Percentiles rank a stretch among this genome's conserved stretches.
Conservation (phyloP, 495 filamentous ascomycete genomes). For the Zalerion maritima region DNA sequence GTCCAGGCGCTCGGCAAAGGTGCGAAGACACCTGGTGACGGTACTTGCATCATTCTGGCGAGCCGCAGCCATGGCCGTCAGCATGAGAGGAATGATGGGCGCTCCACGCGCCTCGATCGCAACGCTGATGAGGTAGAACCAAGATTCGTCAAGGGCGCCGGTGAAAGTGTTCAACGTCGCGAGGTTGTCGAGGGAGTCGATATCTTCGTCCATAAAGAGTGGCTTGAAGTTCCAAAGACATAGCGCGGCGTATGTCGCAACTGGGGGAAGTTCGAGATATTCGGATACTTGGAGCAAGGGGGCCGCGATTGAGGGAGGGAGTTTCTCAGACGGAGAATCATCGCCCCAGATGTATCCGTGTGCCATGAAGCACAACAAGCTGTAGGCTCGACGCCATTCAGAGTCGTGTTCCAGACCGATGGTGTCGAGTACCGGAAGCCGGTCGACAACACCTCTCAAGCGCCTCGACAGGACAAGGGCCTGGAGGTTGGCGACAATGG, state of each 20-base stretch:
- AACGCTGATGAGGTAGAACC: conserved; percentile 93
- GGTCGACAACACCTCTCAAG: conserved; percentile 59
- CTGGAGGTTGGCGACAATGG: conserved; percentile 71
- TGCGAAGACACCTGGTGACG: conserved; percentile 59
- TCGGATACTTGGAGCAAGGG: conserved; percentile 67
- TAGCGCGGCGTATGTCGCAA: conserved; percentile 86
- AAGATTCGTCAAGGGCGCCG: conserved; percentile 91
- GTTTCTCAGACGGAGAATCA: conserved; percentile 61
- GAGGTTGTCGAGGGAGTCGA: conserved; percentile 73
- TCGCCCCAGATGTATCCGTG: conserved; percentile 96
- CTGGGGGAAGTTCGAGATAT: conserved; percentile 75
- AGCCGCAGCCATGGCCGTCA: conserved; percentile 73
- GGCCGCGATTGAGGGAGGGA: conserved; percentile 72
- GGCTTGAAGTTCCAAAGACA: conserved; percentile 95
- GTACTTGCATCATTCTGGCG: conserved; percentile 49
- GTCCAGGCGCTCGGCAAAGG: conserved; percentile 75
- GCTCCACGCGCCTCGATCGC: conserved; percentile 90
- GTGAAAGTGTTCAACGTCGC: conserved; percentile 80
- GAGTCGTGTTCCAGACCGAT: conserved; percentile 60
- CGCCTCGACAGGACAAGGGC: conserved; percentile 69
- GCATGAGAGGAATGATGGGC: conserved; percentile 77
- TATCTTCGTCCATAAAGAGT: conserved; percentile 62
- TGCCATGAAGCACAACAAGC: conserved; percentile 70
- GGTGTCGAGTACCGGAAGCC: conserved; percentile 69
- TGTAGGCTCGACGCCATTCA: conserved; percentile 89